Conservation (phyloP, 345 rosid genomes). For the Atalantia buxifolia region DNA sequence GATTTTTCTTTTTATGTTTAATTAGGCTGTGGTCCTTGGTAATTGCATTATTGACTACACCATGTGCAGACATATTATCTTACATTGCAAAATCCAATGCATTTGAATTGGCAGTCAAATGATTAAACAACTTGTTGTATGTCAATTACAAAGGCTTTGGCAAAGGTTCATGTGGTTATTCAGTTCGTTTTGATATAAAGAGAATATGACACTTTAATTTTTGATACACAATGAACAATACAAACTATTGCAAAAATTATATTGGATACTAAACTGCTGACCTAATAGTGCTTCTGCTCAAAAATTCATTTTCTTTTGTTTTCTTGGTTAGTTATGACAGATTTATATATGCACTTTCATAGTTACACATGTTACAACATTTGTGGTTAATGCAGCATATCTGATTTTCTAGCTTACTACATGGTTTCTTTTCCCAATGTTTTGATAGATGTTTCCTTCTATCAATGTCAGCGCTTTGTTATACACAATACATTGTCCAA, state of each 20-base stretch:
- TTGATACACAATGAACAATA: background rate
- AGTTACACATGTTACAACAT: background rate
- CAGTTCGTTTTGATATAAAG: background rate
- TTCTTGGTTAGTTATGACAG: background rate
- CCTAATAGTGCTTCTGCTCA: background rate
- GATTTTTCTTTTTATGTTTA: background rate
- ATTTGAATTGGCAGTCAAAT: background rate
- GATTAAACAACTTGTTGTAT: background rate
- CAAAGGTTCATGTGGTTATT: background rate
- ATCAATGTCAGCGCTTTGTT: constrained; percentile 63
- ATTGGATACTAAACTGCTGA: background rate
- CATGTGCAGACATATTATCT: background rate
- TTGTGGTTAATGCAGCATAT: background rate
- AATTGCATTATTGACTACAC: background rate
- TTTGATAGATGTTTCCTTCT: background rate
- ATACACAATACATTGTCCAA: constrained; percentile 90
- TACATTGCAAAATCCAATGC: background rate
- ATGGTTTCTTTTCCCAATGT: background rate
- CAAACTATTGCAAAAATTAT: background rate
- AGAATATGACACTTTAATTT: background rate
- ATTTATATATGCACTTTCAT: background rate
- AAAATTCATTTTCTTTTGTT: background rate
- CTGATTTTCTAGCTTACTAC: background rate
- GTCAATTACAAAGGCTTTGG: background rate
- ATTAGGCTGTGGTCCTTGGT: constrained; percentile 1